Base-by-base conservation (phyloP, 257 asterid genomes). In the Euphrasia confusa region DNA sequence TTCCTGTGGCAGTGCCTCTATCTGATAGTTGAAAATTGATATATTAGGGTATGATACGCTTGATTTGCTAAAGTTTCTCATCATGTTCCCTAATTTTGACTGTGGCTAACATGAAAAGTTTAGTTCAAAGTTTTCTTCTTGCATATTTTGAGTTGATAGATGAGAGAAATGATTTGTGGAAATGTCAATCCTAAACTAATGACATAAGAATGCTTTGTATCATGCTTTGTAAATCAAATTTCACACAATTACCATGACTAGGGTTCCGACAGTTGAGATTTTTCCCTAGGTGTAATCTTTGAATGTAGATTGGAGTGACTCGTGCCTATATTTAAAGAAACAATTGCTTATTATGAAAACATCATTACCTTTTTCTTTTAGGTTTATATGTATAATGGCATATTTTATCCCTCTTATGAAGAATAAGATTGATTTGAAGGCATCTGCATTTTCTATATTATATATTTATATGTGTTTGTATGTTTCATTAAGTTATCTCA, bases 51-150 rank as follows among this genome's bases (percentile, higher is more conserved):
- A 15, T 57, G 18, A 6, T 33, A 14, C 13, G 28, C 37, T 48
- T 58, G 40, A 42, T 48, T 39, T 9, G 26, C 37, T 9, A 65
- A 15, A 40, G 7, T 18, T 64, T 39, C 15, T 39, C 15, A 52
- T 57, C 35, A 49, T 39, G 35, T n/a, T 54, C 48, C 33, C 56
- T 7, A 13, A 27, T 4, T 32, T 40, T 68, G 67, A 47, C 40
- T 37, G n/a, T 2, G 53, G 37, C 18, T 59, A 49, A 68, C 68
- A 48, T 2, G 61, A 68, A 54, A 49, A 39, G 7, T 18, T 11
- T 42, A 32, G 5, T 6, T 61, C 14, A 7, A 61, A 5, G 26
- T 44, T 24, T 26, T 61, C 48, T 2, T 42, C 42, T 44, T 40
- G 10, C 26, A 14, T 14, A 8, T 37, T 33, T 59, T 53, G 24